Evolutionary conservation across 179 eudicot genomes (phyloP), one percentile per base, ranked within the genome.

Genomic region (Corrigiola litoralis): DNA sequence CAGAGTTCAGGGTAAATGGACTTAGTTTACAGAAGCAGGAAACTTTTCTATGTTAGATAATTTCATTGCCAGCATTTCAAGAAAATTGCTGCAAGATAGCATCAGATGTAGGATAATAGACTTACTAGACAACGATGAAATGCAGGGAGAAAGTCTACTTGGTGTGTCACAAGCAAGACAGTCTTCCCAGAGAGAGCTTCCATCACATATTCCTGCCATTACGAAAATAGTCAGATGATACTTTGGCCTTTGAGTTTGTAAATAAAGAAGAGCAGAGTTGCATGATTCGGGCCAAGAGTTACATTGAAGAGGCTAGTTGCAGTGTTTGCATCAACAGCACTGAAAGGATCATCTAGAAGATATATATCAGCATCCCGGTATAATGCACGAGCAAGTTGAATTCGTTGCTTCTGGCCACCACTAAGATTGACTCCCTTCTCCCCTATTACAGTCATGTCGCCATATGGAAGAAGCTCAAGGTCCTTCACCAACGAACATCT

Each of bases 281-380:
- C 32, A 23, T 2, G 25, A 17, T 18, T 45, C 23, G 18, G 18
- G 33, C 12, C 20, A 8, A 28, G 63, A 53, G 57, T 61, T 71
- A 89, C 96, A 68, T 77, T 84, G 57, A 87, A 85, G 46, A 87
- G 79, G 72, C n/a, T n/a, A n/a, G n/a, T n/a, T n/a, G n/a, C n/a
- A n/a, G n/a, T n/a, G n/a, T n/a, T n/a, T n/a, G n/a, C 94, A 79
- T 89, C 96, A 29, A 89, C 96, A 57, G 94, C 96, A 44, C 96
- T 89, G 62, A 89, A 89, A 25, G 96, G 94, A 68, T 89, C 96
- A 75, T 89, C 96, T 74, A 89, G 59, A 27, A 89, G 90, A 73
- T 89, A 89, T 20, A 89, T 78, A 64, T 87, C 90, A 27, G 96
- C 94, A 68, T 89, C 69, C 61, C 85, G n/a, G n/a, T n/a, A n/a